A percentile compares a stretch with the other conserved stretches of the same genome.
These are phyloP conservation scores for Aureobasidium lini DNA, from an alignment of 2,329 filamentous ascomycete genomes.

Conservation along the genomic window DNA sequence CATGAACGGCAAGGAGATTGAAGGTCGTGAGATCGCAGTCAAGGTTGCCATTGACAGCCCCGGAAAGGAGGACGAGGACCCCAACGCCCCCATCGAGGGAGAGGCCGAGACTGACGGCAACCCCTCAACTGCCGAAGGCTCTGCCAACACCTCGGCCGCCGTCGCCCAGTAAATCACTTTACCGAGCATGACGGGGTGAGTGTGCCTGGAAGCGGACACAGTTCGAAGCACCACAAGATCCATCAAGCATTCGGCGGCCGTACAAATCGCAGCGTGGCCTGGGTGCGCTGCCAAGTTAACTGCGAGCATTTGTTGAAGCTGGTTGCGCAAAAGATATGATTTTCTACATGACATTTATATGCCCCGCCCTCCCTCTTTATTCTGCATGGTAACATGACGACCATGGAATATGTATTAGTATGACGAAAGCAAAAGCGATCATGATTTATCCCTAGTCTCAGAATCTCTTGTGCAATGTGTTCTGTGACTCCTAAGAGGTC, in stretches of 20 bases:
- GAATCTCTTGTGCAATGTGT: neutral
- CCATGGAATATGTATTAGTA: conserved; percentile 14
- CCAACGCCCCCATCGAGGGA: conserved; percentile 40
- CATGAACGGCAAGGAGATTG: conserved; percentile 99
- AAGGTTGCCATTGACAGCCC: conserved; percentile 99
- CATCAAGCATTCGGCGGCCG: conserved; percentile 7
- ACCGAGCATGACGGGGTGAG: neutral
- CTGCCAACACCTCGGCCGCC: conserved; percentile 20
- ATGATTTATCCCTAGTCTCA: neutral
- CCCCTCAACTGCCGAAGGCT: conserved; percentile 30
- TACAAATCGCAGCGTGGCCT: conserved; percentile 8
- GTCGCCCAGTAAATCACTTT: conserved; percentile 13
- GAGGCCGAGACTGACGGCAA: conserved; percentile 24
- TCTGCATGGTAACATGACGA: conserved; percentile 7
- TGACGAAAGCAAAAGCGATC: conserved; percentile 13
- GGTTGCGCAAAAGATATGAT: conserved; percentile 14
- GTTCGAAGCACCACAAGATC: neutral
- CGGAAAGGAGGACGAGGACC: conserved; percentile 87
- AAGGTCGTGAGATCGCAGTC: conserved; percentile 97
- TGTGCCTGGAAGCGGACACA: neutral
- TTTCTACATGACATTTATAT: conserved; percentile 14
- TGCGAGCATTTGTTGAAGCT: conserved; percentile 13
- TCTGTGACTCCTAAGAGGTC: neutral
- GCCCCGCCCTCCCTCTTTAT: conserved; percentile 6
- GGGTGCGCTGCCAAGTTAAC: conserved; percentile 12